Percentiles rank a stretch among this genome's conserved stretches.
Evolutionary conservation across 1,284 basidiomycete species (phyloP).

Genomic region (Megacollybia platyphylla): DNA sequence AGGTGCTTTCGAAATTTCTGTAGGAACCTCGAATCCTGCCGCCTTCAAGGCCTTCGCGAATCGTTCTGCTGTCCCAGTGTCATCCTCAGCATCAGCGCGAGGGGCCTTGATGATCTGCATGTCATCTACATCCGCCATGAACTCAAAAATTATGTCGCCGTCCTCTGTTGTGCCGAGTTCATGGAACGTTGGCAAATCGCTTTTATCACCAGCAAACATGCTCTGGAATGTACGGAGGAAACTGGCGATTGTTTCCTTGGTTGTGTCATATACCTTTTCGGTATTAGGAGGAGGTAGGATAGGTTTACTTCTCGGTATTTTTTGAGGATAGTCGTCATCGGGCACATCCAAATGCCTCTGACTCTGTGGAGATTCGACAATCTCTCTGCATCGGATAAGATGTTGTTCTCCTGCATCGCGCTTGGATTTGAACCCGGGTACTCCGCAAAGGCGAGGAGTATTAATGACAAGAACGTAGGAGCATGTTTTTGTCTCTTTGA

Average conservation of each 20-base stretch:
- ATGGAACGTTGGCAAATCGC: not conserved
- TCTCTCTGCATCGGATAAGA: conserved; percentile 62
- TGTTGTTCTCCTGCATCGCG: conserved; percentile 54
- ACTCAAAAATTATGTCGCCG: conserved; percentile 7
- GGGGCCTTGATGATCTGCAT: conserved; percentile 10
- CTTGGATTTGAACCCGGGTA: conserved; percentile 79
- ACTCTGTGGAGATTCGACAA: conserved; percentile 29
- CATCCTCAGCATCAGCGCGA: conserved; percentile 2
- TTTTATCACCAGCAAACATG: not conserved
- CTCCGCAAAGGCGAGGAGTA: conserved; percentile 82
- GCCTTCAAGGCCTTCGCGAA: conserved; percentile 27
- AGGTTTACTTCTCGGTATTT: conserved; percentile 33
- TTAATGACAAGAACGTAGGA: conserved; percentile 87
- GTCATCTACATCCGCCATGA: conserved; percentile 7
- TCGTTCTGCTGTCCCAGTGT: not conserved
- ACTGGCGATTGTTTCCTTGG: not conserved
- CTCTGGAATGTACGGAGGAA: not conserved
- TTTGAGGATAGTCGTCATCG: conserved; percentile 41
- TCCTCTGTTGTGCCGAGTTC: conserved; percentile 4
- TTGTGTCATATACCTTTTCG: conserved; percentile 3
- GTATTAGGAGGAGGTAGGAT: conserved; percentile 24
- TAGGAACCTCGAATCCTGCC: conserved; percentile 22
- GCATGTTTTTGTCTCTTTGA: conserved; percentile 86
- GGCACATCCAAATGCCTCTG: conserved; percentile 17
- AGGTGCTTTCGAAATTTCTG: conserved; percentile 11